Conservation (phyloP, 2,329 filamentous ascomycete genomes). For the Chrysoporthe cubensis region DNA sequence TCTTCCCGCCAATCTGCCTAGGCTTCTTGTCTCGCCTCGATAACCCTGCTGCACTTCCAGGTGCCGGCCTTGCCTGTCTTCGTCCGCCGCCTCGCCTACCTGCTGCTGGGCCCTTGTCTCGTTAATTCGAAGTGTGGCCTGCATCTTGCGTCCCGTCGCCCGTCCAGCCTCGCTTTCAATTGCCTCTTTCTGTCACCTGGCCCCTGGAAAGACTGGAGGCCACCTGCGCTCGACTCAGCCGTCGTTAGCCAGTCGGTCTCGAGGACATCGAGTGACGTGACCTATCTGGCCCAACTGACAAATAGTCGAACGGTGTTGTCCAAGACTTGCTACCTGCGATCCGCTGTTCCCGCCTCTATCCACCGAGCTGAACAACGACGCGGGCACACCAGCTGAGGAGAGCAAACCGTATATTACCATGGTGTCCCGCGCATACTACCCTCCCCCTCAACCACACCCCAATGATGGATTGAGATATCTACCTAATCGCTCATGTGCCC, state of each 20-base stretch:
- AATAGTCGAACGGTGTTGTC: conserved; percentile 13
- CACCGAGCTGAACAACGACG: conserved; percentile 6
- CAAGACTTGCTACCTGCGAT: conserved; percentile 3
- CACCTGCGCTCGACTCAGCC: conserved; percentile 23
- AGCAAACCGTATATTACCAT: conserved; percentile 38
- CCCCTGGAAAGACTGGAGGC: conserved; percentile 12
- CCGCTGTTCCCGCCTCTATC: conserved; percentile 5
- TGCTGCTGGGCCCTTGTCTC: conserved; percentile 17
- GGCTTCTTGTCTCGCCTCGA: conserved; percentile 26
- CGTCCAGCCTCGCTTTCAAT: conserved; percentile 27
- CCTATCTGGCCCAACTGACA: conserved; percentile 15
- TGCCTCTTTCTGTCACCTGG: conserved; percentile 25
- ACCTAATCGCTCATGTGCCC: conserved; percentile 41
- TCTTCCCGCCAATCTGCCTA: conserved; percentile 15
- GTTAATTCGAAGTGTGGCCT: conserved; percentile 18
- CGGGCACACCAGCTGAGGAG: neutral
- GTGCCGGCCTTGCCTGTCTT: conserved; percentile 17
- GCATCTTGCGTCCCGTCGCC: conserved; percentile 25
- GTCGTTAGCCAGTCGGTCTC: conserved; percentile 22
- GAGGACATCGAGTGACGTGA: conserved; percentile 24
- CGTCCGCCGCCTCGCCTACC: conserved; percentile 17
- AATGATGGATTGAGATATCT: conserved; percentile 44
- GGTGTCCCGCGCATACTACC: conserved; percentile 48
- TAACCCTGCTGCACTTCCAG: conserved; percentile 16
- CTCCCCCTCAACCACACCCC: conserved; percentile 32